phyloP scores from a whole-genome alignment of 2,329 filamentous ascomycete species.

The Colletotrichum sp. region DNA sequence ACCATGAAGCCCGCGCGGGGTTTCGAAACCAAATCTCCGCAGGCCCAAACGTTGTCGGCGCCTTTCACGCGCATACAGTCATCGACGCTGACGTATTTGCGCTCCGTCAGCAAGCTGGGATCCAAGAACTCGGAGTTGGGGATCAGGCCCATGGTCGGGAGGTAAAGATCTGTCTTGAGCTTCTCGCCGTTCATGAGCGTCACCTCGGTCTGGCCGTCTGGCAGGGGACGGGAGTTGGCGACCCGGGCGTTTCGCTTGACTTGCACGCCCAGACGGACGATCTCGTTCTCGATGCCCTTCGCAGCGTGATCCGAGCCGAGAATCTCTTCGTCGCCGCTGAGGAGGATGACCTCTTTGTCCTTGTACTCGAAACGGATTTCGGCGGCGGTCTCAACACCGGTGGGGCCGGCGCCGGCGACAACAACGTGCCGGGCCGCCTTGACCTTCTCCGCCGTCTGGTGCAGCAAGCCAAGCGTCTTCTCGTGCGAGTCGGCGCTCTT shows the following conservation, averaged over 20 bases:
- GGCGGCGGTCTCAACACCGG: conserved; percentile 59
- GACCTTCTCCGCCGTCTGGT: conserved; percentile 44
- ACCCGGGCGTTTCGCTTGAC: conserved; percentile 50
- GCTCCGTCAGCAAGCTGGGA: conserved; percentile 44
- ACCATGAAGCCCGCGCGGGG: conserved; percentile 63
- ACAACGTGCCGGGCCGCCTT: conserved; percentile 54
- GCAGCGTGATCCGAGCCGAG: conserved; percentile 50
- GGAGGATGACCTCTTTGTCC: conserved; percentile 53
- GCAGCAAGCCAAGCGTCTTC: conserved; percentile 45
- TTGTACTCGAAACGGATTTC: conserved; percentile 59
- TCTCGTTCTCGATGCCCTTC: conserved; percentile 47
- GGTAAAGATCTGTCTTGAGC: conserved; percentile 58
- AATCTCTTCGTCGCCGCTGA: conserved; percentile 45
- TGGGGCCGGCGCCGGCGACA: conserved; percentile 61
- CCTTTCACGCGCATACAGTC: conserved; percentile 53
- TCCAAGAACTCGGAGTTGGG: conserved; percentile 62
- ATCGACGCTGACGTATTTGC: conserved; percentile 53
- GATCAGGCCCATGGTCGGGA: conserved; percentile 59
- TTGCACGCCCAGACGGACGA: conserved; percentile 58
- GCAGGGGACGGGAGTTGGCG: conserved; percentile 31
- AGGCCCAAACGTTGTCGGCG: conserved; percentile 54
- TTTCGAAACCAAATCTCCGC: conserved; percentile 57
- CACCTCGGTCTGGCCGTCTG: conserved; percentile 53
- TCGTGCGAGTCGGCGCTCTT: conserved; percentile 55
- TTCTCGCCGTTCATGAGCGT: conserved; percentile 49